Evolutionary conservation across 495 filamentous ascomycete genomes (phyloP).

Genomic region (Penicillium turbatum): DNA sequence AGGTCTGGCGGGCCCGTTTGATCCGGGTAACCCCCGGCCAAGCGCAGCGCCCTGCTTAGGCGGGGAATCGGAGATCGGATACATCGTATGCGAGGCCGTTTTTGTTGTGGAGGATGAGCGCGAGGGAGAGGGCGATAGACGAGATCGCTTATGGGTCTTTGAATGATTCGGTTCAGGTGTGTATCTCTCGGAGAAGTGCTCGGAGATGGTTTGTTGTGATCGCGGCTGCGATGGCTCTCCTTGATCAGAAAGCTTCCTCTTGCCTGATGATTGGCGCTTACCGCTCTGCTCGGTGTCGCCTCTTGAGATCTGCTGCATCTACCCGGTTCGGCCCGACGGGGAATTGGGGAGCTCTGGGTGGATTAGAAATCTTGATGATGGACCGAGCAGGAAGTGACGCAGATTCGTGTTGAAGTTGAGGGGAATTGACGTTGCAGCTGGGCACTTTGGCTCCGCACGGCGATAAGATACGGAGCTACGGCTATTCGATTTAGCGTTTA

Average conservation of each 20-base stretch:
- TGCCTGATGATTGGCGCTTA: constrained; percentile 47
- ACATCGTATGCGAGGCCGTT: constrained; percentile 39
- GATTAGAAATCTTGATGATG: constrained; percentile 4
- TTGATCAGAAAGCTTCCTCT: constrained; percentile 45
- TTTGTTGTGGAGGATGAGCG: constrained; percentile 10
- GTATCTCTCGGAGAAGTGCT: constrained; percentile 40
- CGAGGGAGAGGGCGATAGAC: constrained; percentile 33
- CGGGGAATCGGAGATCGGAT: constrained; percentile 42
- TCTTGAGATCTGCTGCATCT: constrained; percentile 45
- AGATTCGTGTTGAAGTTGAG: constrained; percentile 15
- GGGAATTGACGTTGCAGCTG: constrained; percentile 24
- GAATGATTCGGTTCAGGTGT: constrained; percentile 17
- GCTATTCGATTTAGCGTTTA: neutral
- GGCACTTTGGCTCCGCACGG: constrained; percentile 22
- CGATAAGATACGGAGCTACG: constrained; percentile 27
- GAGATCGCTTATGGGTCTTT: constrained; percentile 41
- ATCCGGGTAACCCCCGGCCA: constrained; percentile 21
- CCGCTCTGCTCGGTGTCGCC: constrained; percentile 44
- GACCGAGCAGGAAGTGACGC: constrained; percentile 14
- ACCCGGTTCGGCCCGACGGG: constrained; percentile 38
- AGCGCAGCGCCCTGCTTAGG: constrained; percentile 30
- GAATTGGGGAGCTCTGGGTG: constrained; percentile 5
- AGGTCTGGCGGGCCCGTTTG: constrained; percentile 11
- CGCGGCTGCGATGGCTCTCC: constrained; percentile 35
- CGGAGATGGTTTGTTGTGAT: constrained; percentile 47